phyloP scores from a whole-genome alignment of 495 filamentous ascomycete species.

The Podospora sp. region DNA sequence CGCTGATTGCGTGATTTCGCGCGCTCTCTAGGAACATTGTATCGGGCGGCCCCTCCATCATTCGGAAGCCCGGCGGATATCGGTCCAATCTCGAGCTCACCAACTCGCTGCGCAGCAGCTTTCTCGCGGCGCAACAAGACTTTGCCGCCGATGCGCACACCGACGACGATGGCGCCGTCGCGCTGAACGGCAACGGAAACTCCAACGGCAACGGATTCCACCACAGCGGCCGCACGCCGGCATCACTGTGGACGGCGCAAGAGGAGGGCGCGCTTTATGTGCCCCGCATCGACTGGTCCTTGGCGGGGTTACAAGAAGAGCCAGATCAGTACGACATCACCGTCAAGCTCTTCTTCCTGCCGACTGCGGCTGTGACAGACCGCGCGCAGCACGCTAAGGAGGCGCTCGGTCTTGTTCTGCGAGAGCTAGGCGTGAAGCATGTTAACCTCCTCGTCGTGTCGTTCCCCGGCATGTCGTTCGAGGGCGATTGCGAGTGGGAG shows the following conservation, averaged over 20 bases:
- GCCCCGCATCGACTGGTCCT: constrained; percentile 72
- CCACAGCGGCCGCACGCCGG: constrained; percentile 30
- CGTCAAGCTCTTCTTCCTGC: constrained; percentile 89
- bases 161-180: constrained; percentile 35
- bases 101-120: constrained; percentile 80
- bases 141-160: constrained; percentile 46
- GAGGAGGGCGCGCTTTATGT: constrained; percentile 67
- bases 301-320: constrained; percentile 73
- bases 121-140: constrained; percentile 69
- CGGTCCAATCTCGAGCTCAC: constrained; percentile 88
- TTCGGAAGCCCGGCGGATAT: constrained; percentile 69
- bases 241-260: constrained; percentile 65
- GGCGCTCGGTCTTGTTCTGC: constrained; percentile 76
- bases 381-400: constrained; percentile 70
- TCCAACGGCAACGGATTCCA: constrained; percentile 26
- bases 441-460: constrained; percentile 91
- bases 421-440: constrained; percentile 70
- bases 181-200: constrained; percentile 39
- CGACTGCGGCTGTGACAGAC: constrained; percentile 61
- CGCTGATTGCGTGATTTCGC: constrained; percentile 30
- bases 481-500: constrained; percentile 84
- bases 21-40: constrained; percentile 75
- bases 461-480: constrained; percentile 91
- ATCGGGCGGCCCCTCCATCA: constrained; percentile 73
- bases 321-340: constrained; percentile 86